A percentile compares a stretch with the other conserved stretches of the same genome.
Evolutionary conservation across 306 rosid species (phyloP).

Genomic region (Lablab purpureus): DNA sequence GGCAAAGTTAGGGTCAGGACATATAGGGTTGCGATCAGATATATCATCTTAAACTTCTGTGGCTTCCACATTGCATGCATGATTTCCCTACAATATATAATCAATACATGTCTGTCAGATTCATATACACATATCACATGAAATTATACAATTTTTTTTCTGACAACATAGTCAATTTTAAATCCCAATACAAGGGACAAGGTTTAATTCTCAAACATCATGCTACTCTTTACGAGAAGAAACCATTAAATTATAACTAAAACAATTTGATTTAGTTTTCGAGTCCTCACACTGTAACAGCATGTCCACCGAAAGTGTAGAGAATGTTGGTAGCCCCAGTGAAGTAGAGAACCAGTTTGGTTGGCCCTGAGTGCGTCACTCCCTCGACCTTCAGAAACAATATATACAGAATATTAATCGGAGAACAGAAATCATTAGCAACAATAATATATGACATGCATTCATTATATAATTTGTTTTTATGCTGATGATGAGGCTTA

Average conservation of each 20-base stretch:
- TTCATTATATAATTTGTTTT: constrained; percentile 4
- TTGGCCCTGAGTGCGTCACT: constrained; percentile 94
- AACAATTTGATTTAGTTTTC: constrained; percentile 25
- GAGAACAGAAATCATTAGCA: neutral
- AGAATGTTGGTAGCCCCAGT: constrained; percentile 99
- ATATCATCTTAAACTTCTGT: constrained; percentile 90
- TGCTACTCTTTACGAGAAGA: constrained; percentile 1
- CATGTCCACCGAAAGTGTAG: constrained; percentile 98
- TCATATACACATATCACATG: neutral
- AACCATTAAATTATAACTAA: neutral
- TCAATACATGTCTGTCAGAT: constrained; percentile 21
- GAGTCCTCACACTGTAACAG: constrained; percentile 89
- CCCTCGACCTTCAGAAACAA: constrained; percentile 70
- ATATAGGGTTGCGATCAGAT: constrained; percentile 87
- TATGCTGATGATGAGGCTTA: neutral
- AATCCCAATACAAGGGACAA: constrained; percentile 28
- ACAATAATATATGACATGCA: neutral
- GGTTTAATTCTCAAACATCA: neutral
- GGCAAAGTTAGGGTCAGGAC: constrained; percentile 93
- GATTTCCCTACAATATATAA: constrained; percentile 70
- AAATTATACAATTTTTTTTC: neutral
- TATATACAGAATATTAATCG: neutral
- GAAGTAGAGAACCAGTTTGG: constrained; percentile 89
- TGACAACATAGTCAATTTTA: neutral
- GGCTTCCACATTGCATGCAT: constrained; percentile 99